Conservation (phyloP, 2,329 filamentous ascomycete genomes). For the Trichophyton rubrum region DNA sequence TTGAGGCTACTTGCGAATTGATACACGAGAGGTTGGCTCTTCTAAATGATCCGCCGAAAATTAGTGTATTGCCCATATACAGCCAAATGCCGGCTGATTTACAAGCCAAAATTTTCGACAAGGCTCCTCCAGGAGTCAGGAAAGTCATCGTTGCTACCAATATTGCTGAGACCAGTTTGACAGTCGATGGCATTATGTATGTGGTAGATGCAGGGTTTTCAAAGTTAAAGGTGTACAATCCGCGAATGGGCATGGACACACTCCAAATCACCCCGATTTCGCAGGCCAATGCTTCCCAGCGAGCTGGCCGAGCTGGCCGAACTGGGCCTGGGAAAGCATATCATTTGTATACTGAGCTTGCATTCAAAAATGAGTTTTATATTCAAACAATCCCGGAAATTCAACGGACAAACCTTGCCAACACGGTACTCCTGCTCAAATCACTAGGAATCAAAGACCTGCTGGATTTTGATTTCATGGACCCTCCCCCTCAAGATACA, state of each 20-base stretch:
- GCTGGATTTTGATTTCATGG: conserved; percentile 97
- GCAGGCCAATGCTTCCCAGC: conserved; percentile 87
- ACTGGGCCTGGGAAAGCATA: conserved; percentile 94
- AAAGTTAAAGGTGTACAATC: conserved; percentile 97
- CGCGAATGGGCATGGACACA: conserved; percentile 98
- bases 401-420: conserved; percentile 87
- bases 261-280: conserved; percentile 96
- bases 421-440: conserved; percentile 87
- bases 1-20: conserved; percentile 90
- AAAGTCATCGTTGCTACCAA: conserved; percentile 98
- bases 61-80: conserved; percentile 94
- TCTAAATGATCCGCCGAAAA: conserved; percentile 85
- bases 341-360: conserved; percentile 84
- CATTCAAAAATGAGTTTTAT: conserved; percentile 92
- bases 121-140: conserved; percentile 74
- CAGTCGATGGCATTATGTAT: conserved; percentile 98
- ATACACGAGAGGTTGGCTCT: conserved; percentile 76
- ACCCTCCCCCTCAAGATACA: conserved; percentile 92
- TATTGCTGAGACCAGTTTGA: conserved; percentile 94
- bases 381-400: conserved; percentile 96
- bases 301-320: conserved; percentile 82
- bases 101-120: conserved; percentile 95
- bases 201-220: conserved; percentile 94
- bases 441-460: conserved; percentile 88
- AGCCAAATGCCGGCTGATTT: conserved; percentile 98